phyloP scores from a whole-genome alignment of 2,329 filamentous ascomycete species.

The Talaromyces albobiverticillius region DNA sequence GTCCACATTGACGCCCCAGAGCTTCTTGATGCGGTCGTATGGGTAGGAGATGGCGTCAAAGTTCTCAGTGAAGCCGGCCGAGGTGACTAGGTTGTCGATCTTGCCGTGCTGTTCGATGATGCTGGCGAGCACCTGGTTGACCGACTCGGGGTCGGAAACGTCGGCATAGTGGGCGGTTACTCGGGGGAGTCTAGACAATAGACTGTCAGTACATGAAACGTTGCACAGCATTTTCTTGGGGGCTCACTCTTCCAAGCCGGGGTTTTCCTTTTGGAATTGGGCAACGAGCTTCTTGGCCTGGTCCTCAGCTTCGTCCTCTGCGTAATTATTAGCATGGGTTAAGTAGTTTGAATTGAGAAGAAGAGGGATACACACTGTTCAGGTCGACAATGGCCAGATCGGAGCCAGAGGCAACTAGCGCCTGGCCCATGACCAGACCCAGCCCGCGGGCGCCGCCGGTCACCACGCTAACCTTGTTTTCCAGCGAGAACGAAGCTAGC shows the following conservation, averaged over 20 bases:
- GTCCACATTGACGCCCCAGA: slow-evolving; percentile 91
- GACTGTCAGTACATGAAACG: no score
- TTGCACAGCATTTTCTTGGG: not conserved
- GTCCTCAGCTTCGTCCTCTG: slow-evolving; percentile 78
- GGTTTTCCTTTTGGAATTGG: slow-evolving; percentile 75
- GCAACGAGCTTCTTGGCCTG: slow-evolving; percentile 72
- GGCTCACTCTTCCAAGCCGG: slow-evolving; percentile 64
- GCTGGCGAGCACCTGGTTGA: slow-evolving; percentile 69
- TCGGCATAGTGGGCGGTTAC: slow-evolving; percentile 90
- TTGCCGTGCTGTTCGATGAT: slow-evolving; percentile 70
- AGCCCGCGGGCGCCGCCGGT: slow-evolving; percentile 88
- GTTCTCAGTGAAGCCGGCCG: slow-evolving; percentile 96
- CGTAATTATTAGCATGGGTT: not conserved
- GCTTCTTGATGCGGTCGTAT: slow-evolving; percentile 83
- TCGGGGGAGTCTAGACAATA: slow-evolving; percentile 60
- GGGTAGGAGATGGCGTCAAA: slow-evolving; percentile 90
- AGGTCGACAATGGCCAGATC: slow-evolving; percentile 90
- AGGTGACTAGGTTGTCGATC: slow-evolving; percentile 90
- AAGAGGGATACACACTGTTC: slow-evolving; percentile 62
- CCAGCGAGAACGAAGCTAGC: slow-evolving; percentile 79
- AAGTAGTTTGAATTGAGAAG: not conserved
- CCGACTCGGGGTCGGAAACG: slow-evolving; percentile 75
- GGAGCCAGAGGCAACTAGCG: slow-evolving; percentile 81
- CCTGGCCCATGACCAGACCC: slow-evolving; percentile 90
- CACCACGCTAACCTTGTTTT: slow-evolving; percentile 77